Evolutionary conservation across 2,329 filamentous ascomycete genomes (phyloP), one percentile per base, ranked within the genome.

Genomic region (Aspergillus carbonarius): DNA sequence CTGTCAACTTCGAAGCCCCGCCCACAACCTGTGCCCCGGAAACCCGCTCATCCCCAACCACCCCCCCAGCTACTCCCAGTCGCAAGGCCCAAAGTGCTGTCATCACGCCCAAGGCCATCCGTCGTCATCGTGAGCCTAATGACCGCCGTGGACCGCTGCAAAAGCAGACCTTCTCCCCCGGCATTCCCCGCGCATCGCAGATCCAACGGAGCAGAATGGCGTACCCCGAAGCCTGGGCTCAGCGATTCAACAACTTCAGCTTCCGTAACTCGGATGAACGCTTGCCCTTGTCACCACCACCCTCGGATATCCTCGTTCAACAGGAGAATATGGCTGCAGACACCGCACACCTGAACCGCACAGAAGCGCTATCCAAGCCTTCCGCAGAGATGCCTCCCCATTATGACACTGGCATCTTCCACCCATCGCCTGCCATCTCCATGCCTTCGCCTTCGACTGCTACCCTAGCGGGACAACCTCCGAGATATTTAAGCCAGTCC

Each of bases 101-200:
- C 46, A 59, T 72, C 53, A 75, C 74, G 42, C 71, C 75, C 59
- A 78, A 77, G 61, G 71, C 69, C 51, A 73, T 72, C 57, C 70
- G 70, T 53, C 71, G 70, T 59, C 71, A 75, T 62, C 74, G 76
- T 61, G 76, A 78, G 63, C 68, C 73, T 55, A 77, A 77, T 71
- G 70, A 73, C 57, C 74, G 69, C 63, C 74, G 73, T 63, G 68
- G 68, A 47, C 60, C 70, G 47, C 66, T 74, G 65, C 76, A 70
- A 70, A 78, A 74, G 72, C 76, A 75, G 68, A 81, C 68, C 64
- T 73, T 72, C 58, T 79, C 75, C 23, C 76, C 80, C 44, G 84
- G 80, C 66, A 81, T 85, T 78, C 83, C 83, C 78, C 82, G 78
- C 65, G 78, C 83, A 40, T 79, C 80, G 20, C 78, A 80, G 57